Conservation (phyloP, 2,329 filamentous ascomycete species). For the Colletotrichum noveboracense region DNA sequence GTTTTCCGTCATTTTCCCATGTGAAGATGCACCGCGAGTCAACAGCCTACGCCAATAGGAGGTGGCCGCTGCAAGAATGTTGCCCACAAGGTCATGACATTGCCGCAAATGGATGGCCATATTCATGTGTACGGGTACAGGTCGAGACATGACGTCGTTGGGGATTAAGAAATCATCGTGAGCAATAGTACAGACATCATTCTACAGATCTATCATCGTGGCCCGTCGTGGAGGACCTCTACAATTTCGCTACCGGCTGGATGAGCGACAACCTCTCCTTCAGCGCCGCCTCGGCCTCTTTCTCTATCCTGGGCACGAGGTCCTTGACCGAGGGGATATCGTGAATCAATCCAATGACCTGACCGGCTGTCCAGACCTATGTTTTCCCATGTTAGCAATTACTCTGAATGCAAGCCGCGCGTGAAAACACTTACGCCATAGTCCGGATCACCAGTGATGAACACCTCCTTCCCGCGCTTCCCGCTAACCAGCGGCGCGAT, state of each 20-base stretch:
- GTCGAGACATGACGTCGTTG: not conserved
- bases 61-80: not conserved
- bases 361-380: conserved; percentile 95
- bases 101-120: not conserved
- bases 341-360: conserved; percentile 89
- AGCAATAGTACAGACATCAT: not conserved
- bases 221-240: conserved; percentile 25
- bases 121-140: not conserved
- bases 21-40: conserved; percentile 18
- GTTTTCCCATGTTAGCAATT: conserved; percentile 10
- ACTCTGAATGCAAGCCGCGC: not conserved
- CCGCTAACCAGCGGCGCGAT: conserved; percentile 88
- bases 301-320: conserved; percentile 76
- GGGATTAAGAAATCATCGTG: not conserved
- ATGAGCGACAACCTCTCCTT: conserved; percentile 63
- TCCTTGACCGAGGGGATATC: conserved; percentile 79
- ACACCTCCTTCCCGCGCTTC: conserved; percentile 89
- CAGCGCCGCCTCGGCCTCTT: conserved; percentile 73
- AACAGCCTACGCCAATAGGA: not conserved
- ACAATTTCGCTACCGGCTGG: conserved; percentile 64
- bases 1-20: not conserved
- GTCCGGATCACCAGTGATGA: conserved; percentile 88
- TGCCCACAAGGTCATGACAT: not conserved
- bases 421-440: conserved; percentile 71
- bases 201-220: not conserved